Evolutionary conservation across 2,329 filamentous ascomycete species (phyloP), one percentile per base, ranked within the genome.

Genomic region (Ascochyta rabiei): DNA sequence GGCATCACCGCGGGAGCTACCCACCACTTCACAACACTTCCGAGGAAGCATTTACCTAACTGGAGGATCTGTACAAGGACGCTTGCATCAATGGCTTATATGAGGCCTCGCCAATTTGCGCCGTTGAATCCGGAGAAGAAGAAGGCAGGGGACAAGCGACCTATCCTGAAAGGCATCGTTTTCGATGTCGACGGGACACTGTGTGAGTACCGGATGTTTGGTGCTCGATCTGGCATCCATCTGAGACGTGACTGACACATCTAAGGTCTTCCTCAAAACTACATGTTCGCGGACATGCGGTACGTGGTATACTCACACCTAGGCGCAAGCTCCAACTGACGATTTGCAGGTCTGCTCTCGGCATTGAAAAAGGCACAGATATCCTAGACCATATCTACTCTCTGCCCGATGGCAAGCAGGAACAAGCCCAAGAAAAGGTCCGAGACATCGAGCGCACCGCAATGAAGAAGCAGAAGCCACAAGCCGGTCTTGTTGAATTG

Each of bases 151-250:
- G 58, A 74, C 56, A 74, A 70, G 42, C 74, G 75, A 16, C 80
- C 81, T 37, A 67, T 65, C 26, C 67, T 88, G 52, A 80, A 81
- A 64, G 85, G 85, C 2, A 81, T 88, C 23, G 80, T 98, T 13
- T 98, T 98, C 76, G 93, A 99, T 77, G 90, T 99, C 60, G 93
- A 99, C 75, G 93, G 93, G 3, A 99, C 93, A 21, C 77, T 98
- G 56, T 97, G 93, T 96, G 77, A 78, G 87, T 80, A 18, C 12
- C 12, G 15, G 15, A 18, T 3, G 4, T n/a, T 12, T 30, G 38
- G 6, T 24, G 21, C 23, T 28, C 15, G 23, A n/a, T 10, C 10
- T 23, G 12, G 18, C 33, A 16, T 23, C 8, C 10, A 19, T 38
- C 16, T 21, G 13, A 8, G 10, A 23, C 35, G 9, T 21, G 35